Percentiles rank a stretch among this genome's conserved stretches.
Conservation (phyloP, 352 stramenopile species). For the Globisporangium polare region DNA sequence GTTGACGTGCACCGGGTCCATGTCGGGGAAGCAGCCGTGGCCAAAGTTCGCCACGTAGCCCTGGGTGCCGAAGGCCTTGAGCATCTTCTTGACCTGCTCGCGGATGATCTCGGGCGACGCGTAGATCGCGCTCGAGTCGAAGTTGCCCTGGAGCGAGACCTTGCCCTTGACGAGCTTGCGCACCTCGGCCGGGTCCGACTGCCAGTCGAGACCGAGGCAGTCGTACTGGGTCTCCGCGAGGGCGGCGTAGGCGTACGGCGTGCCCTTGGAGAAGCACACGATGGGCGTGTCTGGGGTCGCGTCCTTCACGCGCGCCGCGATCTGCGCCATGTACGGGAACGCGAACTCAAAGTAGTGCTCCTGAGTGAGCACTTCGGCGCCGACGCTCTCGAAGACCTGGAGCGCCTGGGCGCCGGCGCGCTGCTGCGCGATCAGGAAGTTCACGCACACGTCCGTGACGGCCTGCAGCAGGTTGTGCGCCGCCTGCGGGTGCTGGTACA, state of each 20-base stretch:
- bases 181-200: conserved; percentile 89
- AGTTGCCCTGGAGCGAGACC: conserved; percentile 90
- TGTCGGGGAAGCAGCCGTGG: conserved; percentile 96
- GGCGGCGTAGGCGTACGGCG: conserved; percentile 71
- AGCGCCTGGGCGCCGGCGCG: conserved; percentile 93
- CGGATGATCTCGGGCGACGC: conserved; percentile 83
- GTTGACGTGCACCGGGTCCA: conserved; percentile 92
- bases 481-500: conserved; percentile 91
- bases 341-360: conserved; percentile 94
- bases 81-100: conserved; percentile 90
- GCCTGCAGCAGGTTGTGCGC: conserved; percentile 90
- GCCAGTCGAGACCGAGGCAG: conserved; percentile 93
- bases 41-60: conserved; percentile 97
- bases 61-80: conserved; percentile 92
- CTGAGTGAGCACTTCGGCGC: conserved; percentile 92
- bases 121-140: conserved; percentile 90
- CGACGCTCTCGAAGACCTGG: conserved; percentile 98
- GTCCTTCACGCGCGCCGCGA: conserved; percentile 75
- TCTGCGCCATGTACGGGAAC: conserved; percentile 89
- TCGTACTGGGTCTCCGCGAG: conserved; percentile 89
- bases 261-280: conserved; percentile 86
- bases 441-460: conserved; percentile 93
- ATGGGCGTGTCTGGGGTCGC: conserved; percentile 59
- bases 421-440: conserved; percentile 95
- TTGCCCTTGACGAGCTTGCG: conserved; percentile 72